Evolutionary conservation across 2,329 filamentous ascomycete species (phyloP), one percentile per base, ranked within the genome.

Genomic region (Colletotrichum kahawae): DNA sequence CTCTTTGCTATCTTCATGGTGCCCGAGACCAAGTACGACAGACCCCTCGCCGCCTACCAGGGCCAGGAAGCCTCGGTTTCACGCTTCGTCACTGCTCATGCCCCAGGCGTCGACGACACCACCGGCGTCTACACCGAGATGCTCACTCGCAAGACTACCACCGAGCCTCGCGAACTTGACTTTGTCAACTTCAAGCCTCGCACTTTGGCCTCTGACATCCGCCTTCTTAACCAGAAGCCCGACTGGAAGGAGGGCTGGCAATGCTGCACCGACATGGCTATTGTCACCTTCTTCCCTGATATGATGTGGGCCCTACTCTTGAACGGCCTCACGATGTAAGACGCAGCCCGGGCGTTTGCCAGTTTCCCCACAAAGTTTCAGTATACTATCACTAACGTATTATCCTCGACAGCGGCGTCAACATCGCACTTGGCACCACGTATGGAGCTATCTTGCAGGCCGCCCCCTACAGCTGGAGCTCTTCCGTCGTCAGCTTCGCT

Each of bases 11-110:
- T 87, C 14, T 80, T 86, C 73, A 82, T 84, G 38, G 80, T 87
- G 0, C 86, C 86, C 0, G 86, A 88, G 78, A 86, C 84, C 2
- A 84, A 84, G 65, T 88, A 88, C 69, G 76, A 82, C 36, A 83
- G 85, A 1, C 78, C 83, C 2, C 75, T 84, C 0, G 77, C 78
- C 2, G 81, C 85, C 0, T 87, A 85, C 65, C 84, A 84, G 36
- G 83, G 84, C 51, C 69, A 71, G 3, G 76, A 76, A 4, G 77
- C 78, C 3, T 77, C 77, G 4, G 70, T 72, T 1, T 72, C 70
- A 2, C 70, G 67, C 7, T 72, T 72, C 33, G 64, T 72, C 38
- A 76, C 77, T 8, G 78, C 77, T 2, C 65, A 77, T 29, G 38
- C 77, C 67, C 21, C 80, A 36, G 62, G 77, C 36, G 33, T 70